These are phyloP conservation scores for Leccinellum albellum DNA, from an alignment of 768 basidiomycete genomes.

Conservation along the genomic window DNA sequence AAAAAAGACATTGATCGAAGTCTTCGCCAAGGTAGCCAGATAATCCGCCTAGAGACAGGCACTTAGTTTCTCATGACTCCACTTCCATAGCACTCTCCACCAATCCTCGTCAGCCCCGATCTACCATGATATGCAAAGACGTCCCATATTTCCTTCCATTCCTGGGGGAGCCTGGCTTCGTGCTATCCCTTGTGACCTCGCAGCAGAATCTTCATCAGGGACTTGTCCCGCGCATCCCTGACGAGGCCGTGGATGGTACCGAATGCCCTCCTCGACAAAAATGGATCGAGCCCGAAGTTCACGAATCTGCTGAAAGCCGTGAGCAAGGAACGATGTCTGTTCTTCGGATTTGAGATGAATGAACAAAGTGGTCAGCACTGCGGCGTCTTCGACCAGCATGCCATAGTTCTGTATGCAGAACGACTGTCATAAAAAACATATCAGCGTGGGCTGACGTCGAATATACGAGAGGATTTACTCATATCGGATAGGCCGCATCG, in stretches of 20 bases:
- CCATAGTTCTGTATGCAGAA: conserved; percentile 39
- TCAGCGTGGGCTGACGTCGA: background rate
- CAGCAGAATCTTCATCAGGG: conserved; percentile 19
- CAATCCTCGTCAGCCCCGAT: conserved; percentile 62
- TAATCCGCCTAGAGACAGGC: too few relatives aligned
- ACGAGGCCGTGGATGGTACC: conserved; percentile 43
- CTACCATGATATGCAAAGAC: conserved; percentile 53
- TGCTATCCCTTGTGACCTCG: conserved; percentile 41
- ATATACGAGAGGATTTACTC: conserved; percentile 33
- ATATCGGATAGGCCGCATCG: conserved; percentile 58
- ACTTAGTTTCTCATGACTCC: conserved; percentile 9
- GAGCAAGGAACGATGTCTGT: conserved; percentile 48
- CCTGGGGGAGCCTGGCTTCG: conserved; percentile 42
- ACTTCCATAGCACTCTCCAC: too few relatives aligned
- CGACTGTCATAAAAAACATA: conserved; percentile 40
- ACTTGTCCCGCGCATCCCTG: conserved; percentile 45
- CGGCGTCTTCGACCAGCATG: conserved; percentile 33
- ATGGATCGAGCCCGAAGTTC: conserved; percentile 45
- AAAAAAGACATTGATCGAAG: too few relatives aligned
- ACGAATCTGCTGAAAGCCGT: conserved; percentile 60
- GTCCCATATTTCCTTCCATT: conserved; percentile 55
- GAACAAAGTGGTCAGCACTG: conserved; percentile 32
- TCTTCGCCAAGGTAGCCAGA: too few relatives aligned
- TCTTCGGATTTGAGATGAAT: conserved; percentile 44
- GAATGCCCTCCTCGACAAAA: conserved; percentile 42